Evolutionary conservation across 768 basidiomycete genomes (phyloP).

Genomic region (Tricholoma flavovirens): DNA sequence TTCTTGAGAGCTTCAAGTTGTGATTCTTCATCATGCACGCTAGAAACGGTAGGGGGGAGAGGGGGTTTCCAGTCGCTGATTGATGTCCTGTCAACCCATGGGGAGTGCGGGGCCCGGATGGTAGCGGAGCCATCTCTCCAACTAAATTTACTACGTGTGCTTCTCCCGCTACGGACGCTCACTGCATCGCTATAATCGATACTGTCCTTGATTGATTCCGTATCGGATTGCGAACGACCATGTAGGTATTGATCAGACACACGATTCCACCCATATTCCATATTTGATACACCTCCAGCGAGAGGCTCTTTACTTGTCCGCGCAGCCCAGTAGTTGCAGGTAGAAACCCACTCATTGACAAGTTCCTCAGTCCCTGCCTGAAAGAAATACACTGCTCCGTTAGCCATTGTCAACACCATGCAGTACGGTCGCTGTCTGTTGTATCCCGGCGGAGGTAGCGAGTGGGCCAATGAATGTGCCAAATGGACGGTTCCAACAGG

Average conservation of each 20-base stretch:
- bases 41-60: conserved; percentile 74
- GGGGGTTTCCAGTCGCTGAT: conserved; percentile 97
- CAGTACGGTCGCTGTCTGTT: conserved; percentile 87
- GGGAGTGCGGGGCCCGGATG: conserved; percentile 61
- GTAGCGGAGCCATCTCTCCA: conserved; percentile 66
- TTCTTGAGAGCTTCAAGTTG: conserved; percentile 87
- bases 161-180: conserved; percentile 73
- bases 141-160: conserved; percentile 64
- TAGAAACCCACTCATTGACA: conserved; percentile 98
- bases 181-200: conserved; percentile 52
- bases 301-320: conserved; percentile 93
- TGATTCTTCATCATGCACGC: conserved; percentile 85
- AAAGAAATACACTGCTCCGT: conserved; percentile 94
- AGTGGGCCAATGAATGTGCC: conserved; percentile 82
- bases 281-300: conserved; percentile 94
- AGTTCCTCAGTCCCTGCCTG: conserved; percentile 98
- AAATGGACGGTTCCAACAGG: conserved; percentile 79
- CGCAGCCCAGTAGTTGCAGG: conserved; percentile 99
- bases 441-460: conserved; percentile 89
- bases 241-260: conserved; percentile 50
- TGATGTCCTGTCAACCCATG: conserved; percentile 67
- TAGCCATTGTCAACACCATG: conserved; percentile 87
- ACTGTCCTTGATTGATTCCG: conserved; percentile 40
- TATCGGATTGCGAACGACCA: conserved; percentile 52
- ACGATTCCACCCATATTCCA: conserved; percentile 98